Base-by-base conservation (phyloP, 1,284 basidiomycete species). In the Agaricales sp. region DNA sequence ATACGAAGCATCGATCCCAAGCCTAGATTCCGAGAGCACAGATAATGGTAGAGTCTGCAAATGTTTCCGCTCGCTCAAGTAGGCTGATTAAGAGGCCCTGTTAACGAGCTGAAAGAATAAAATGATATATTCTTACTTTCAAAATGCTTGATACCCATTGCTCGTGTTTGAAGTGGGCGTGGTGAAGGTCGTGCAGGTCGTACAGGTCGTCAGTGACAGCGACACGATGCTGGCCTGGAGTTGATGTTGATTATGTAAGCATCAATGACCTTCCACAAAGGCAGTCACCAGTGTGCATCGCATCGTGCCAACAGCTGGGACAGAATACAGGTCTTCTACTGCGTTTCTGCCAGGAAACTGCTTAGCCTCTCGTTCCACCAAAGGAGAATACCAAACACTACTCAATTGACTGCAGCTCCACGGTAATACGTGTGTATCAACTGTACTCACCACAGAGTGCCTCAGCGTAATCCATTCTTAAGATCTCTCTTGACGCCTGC, bases 1-100 rank as follows among this genome's bases (percentile, higher is more conserved):
- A 67, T 88, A 83, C 13, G 89, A 84, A 4, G 93, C 91, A 74
- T 99, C 96, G 63, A 99, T 98, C 45, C 95, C 95, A 22, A 99
- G 82, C 48, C 96, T 87, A 48, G 94, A 92, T 64, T 96, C 92
- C 45, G 88, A 80, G 49, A 99, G 77, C 3, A 87, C 80, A 52
- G 78, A 82, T 49, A 99, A 78, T 21, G 91, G 82, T 48, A 87
- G 81, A 45, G 83, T 85, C 66, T 91, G 84, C 53, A 88, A 67
- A 59, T 95, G 86, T 67, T 92, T 91, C 63, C 89, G 83, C 70
- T 95, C 92, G 24, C 76, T 66, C 57, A 97, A 75, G 63, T 90
- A 90, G 63, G 76, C 91, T 94, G 65, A 25, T 47, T 37, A 46
- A n/a, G 12, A 3, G 24, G 3, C 2, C 2, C 12, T 46, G 38